Evolutionary conservation across 306 rosid genomes (phyloP).

Genomic region (Canavalia gladiata): DNA sequence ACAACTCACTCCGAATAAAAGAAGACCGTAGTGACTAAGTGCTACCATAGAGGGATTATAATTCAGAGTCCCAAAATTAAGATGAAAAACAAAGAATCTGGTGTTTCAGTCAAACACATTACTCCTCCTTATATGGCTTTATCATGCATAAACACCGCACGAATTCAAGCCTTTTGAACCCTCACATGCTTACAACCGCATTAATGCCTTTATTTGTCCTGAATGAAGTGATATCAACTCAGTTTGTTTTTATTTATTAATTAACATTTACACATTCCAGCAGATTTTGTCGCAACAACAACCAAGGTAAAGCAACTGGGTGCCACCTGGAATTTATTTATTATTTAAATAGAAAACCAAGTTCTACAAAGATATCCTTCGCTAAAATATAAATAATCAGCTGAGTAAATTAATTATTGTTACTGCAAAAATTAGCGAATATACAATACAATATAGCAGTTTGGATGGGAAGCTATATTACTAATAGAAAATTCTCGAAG

Average conservation of each 20-base stretch:
- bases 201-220: slow-evolving; percentile 6
- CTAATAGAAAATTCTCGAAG: slow-evolving; percentile 22
- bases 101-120: neutral
- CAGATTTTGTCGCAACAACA: neutral
- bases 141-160: neutral
- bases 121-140: neutral
- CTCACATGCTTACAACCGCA: slow-evolving; percentile 3
- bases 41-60: slow-evolving; percentile 1
- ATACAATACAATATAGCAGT: neutral
- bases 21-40: neutral
- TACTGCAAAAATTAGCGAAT: neutral
- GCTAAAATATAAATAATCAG: neutral
- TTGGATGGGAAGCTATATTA: neutral
- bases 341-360: neutral
- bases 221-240: neutral
- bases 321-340: neutral
- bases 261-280: neutral
- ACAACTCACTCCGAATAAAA: neutral
- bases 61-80: neutral
- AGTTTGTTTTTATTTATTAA: neutral
- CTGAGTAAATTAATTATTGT: neutral
- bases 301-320: neutral
- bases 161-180: neutral
- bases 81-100: neutral
- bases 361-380: neutral